Evolutionary conservation across 1,139 yeast genomes (phyloP).

Genomic region (Yamadazyma diddensiae): DNA sequence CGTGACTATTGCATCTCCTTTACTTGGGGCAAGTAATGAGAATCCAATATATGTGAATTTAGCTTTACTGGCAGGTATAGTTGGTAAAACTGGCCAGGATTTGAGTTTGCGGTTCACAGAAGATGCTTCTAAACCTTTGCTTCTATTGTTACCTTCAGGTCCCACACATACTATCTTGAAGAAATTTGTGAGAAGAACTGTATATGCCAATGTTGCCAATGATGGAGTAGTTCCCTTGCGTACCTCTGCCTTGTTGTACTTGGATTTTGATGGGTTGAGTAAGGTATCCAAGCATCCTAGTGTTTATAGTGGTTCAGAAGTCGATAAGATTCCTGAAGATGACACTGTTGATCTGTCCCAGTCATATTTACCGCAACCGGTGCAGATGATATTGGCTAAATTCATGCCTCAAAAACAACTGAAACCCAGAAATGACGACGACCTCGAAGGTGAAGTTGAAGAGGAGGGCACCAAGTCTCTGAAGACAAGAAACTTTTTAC

Average conservation of each 20-base stretch:
- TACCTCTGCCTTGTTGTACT: constrained; percentile 75
- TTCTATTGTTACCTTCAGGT: constrained; percentile 74
- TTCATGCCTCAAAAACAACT: constrained; percentile 44
- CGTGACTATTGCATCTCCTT: constrained; percentile 82
- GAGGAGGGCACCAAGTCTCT: constrained; percentile 6
- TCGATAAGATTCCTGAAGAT: constrained; percentile 19
- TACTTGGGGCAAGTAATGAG: constrained; percentile 79
- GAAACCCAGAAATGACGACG: constrained; percentile 1
- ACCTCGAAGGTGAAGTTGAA: constrained; percentile 13
- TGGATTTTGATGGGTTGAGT: constrained; percentile 50
- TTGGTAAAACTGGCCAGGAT: constrained; percentile 94
- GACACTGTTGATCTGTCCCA: constrained; percentile 15
- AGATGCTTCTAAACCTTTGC: constrained; percentile 53
- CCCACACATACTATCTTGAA: constrained; percentile 69
- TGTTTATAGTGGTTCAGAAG: constrained; percentile 7
- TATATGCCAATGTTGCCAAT: constrained; percentile 75
- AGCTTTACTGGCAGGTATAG: constrained; percentile 83
- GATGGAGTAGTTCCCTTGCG: constrained; percentile 94
- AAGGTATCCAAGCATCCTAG: constrained; percentile 37
- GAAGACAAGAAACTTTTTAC: constrained; percentile 9
- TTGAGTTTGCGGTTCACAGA: constrained; percentile 57
- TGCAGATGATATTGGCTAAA: constrained; percentile 45
- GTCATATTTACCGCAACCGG: constrained; percentile 31
- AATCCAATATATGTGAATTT: constrained; percentile 85
- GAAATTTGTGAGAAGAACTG: constrained; percentile 64